phyloP scores from a whole-genome alignment of 495 filamentous ascomycete species.

The Neurospora cerealis region DNA sequence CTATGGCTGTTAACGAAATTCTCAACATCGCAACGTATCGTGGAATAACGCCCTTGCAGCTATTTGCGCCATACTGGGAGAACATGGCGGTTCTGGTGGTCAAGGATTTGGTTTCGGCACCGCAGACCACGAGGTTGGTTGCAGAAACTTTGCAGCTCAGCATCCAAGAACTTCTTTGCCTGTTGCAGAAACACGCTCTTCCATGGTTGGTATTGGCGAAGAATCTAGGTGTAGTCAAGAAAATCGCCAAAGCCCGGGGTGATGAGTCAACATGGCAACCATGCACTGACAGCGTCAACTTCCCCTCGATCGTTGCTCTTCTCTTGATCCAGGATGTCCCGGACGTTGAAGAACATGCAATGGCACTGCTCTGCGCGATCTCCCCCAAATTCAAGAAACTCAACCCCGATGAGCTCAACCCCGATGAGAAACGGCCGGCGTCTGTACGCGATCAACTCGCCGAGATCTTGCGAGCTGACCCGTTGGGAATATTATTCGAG shows the following conservation, averaged over 20 bases:
- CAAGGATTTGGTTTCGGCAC: conserved; percentile 67
- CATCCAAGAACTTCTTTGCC: conserved; percentile 59
- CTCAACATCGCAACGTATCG: conserved; percentile 54
- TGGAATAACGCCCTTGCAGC: conserved; percentile 45
- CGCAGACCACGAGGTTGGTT: conserved; percentile 70
- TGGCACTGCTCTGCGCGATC: conserved; percentile 54
- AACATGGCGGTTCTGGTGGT: conserved; percentile 69
- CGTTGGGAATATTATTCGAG: conserved; percentile 64
- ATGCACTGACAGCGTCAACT: conserved; percentile 51
- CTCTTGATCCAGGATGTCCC: conserved; percentile 61
- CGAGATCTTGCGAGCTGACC: conserved; percentile 64
- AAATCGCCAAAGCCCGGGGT: conserved; percentile 65
- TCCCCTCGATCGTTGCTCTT: conserved; percentile 68
- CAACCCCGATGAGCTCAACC: conserved; percentile 5
- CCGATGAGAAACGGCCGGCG: not conserved
- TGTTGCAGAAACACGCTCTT: conserved; percentile 71
- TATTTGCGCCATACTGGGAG: conserved; percentile 82
- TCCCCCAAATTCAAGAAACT: conserved; percentile 57
- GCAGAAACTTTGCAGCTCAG: conserved; percentile 69
- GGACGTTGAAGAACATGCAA: conserved; percentile 57
- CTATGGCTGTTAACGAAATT: conserved; percentile 65
- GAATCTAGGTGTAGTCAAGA: conserved; percentile 66
- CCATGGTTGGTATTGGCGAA: conserved; percentile 76
- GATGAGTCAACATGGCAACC: conserved; percentile 31
- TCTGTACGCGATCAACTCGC: conserved; percentile 32